A percentile compares a stretch with the other conserved stretches of the same genome.
These are phyloP conservation scores for Trametes versicolor DNA, from an alignment of 1,284 basidiomycete genomes.

Conservation along the genomic window DNA sequence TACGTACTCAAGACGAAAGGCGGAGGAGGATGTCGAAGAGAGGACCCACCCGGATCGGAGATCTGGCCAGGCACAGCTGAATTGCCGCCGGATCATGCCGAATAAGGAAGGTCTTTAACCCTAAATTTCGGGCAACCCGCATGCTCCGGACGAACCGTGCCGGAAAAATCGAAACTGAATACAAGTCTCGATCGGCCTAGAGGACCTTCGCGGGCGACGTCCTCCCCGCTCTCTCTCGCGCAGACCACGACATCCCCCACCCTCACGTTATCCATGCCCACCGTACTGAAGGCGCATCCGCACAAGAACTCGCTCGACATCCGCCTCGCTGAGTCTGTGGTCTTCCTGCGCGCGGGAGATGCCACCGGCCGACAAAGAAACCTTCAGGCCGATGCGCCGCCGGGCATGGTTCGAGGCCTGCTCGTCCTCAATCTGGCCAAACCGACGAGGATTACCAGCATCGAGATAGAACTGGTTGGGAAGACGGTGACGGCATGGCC, in stretches of 20 bases:
- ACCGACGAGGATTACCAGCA: slow-evolving; percentile 88
- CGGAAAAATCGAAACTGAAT: slow-evolving; percentile 21
- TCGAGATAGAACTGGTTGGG: slow-evolving; percentile 83
- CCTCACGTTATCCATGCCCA: slow-evolving; percentile 30
- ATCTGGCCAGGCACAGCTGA: slow-evolving; percentile 14
- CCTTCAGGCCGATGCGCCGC: slow-evolving; percentile 59
- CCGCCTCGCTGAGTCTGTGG: slow-evolving; percentile 83
- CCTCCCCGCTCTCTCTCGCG: slow-evolving; percentile 1
- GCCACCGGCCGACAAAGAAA: slow-evolving; percentile 57
- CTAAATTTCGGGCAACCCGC: not conserved
- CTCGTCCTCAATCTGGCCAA: slow-evolving; percentile 85
- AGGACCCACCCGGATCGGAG: not conserved
- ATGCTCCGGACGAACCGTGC: not conserved
- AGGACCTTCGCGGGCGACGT: slow-evolving; percentile 21
- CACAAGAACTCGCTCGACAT: slow-evolving; percentile 62
- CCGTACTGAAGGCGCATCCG: slow-evolving; percentile 20
- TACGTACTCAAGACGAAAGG: too few relatives aligned
- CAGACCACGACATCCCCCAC: slow-evolving; percentile 9
- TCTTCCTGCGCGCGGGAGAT: slow-evolving; percentile 75
- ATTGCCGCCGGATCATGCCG: slow-evolving; percentile 20
- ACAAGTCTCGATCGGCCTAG: slow-evolving; percentile 28
- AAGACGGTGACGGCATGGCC: slow-evolving; percentile 77
- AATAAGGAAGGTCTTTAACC: slow-evolving; percentile 14
- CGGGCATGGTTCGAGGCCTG: slow-evolving; percentile 89
- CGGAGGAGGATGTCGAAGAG: not conserved